These are phyloP conservation scores for Ogataea corticis DNA, from an alignment of 805 yeast species.

Conservation along the genomic window DNA sequence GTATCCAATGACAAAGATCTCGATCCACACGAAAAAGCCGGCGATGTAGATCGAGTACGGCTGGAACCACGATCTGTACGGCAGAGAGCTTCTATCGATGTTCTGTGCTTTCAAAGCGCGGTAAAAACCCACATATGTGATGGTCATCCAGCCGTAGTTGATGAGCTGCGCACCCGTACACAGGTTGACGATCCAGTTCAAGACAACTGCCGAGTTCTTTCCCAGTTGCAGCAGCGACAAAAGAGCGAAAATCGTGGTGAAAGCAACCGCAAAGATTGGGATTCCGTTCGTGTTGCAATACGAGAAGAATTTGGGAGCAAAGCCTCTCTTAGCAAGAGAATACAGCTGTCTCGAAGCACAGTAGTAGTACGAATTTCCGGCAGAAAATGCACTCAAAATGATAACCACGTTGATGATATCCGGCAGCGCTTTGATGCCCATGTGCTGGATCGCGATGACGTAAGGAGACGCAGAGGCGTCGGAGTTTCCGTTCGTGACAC, in stretches of 20 bases:
- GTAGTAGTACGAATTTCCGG: slow-evolving; percentile 77
- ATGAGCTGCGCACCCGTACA: slow-evolving; percentile 49
- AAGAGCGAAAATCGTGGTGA: slow-evolving; percentile 58
- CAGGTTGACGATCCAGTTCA: slow-evolving; percentile 46
- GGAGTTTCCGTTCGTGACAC: slow-evolving; percentile 56
- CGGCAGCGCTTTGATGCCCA: slow-evolving; percentile 66
- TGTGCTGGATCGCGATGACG: slow-evolving; percentile 70
- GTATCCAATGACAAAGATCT: slow-evolving; percentile 40
- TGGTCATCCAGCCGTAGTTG: slow-evolving; percentile 46
- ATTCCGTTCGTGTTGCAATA: slow-evolving; percentile 66
- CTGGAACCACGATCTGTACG: slow-evolving; percentile 44
- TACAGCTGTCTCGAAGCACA: slow-evolving; percentile 64
- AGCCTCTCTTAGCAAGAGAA: slow-evolving; percentile 66
- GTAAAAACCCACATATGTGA: slow-evolving; percentile 44
- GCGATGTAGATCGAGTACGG: slow-evolving; percentile 39
- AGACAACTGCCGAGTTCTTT: slow-evolving; percentile 33
- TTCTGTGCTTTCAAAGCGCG: slow-evolving; percentile 42
- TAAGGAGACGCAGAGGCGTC: slow-evolving; percentile 80
- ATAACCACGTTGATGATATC: slow-evolving; percentile 74
- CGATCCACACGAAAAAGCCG: slow-evolving; percentile 27
- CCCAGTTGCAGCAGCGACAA: slow-evolving; percentile 62
- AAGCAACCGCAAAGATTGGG: slow-evolving; percentile 58
- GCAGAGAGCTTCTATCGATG: slow-evolving; percentile 38
- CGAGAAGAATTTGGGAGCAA: slow-evolving; percentile 67
- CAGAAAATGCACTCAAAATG: slow-evolving; percentile 71